Percentiles rank a stretch among this genome's conserved stretches.
Conservation (phyloP, 306 rosid genomes). For the Acacia confusa region DNA sequence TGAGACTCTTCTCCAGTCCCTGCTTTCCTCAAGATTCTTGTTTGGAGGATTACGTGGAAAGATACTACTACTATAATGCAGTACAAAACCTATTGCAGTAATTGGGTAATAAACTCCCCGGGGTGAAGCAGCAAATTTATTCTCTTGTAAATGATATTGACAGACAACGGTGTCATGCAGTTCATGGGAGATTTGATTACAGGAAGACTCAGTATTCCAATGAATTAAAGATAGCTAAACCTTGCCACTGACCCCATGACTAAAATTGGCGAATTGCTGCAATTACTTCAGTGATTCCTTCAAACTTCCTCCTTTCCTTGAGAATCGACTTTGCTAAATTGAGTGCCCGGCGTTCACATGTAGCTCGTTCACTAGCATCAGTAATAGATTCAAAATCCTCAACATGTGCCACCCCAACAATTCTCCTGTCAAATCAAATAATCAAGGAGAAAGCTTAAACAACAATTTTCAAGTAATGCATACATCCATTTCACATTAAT, state of each 20-base stretch:
- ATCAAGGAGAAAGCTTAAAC: neutral
- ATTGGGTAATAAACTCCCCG: neutral
- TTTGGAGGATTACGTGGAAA: too few relatives aligned
- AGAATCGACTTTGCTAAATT: conserved; percentile 70
- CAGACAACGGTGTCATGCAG: neutral
- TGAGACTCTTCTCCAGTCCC: conserved; percentile 42
- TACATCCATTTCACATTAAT: neutral
- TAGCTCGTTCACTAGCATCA: conserved; percentile 70
- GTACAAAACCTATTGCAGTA: neutral
- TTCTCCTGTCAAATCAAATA: conserved; percentile 61
- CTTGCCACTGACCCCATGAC: conserved; percentile 7
- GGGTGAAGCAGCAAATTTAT: neutral
- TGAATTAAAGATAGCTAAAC: conserved; percentile 1
- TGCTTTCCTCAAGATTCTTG: conserved; percentile 29
- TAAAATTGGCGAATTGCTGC: conserved; percentile 52
- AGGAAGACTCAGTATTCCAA: conserved; percentile 8
- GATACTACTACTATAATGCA: too few relatives aligned
- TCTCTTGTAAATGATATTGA: neutral
- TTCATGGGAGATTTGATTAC: neutral
- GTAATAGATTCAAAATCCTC: conserved; percentile 84
- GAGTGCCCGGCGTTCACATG: conserved; percentile 70
- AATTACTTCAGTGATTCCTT: conserved; percentile 54
- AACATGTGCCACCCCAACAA: conserved; percentile 93
- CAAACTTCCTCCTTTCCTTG: conserved; percentile 69
- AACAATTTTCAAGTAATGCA: neutral